Conservation (phyloP, 768 basidiomycete species). For the Ramaria rubella region DNA sequence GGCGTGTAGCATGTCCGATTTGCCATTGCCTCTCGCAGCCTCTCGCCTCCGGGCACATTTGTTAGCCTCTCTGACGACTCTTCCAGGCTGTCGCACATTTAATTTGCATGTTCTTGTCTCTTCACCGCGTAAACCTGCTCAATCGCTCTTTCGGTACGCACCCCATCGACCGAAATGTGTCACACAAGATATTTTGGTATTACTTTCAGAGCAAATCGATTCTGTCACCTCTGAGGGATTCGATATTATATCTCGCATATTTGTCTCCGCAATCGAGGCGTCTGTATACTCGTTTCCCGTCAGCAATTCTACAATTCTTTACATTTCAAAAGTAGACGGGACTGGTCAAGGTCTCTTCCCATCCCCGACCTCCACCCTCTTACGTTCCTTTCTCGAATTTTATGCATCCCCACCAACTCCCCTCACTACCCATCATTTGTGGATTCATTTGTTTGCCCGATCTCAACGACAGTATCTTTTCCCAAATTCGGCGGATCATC, state of each 20-base stretch:
- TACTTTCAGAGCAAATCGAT: slow-evolving; percentile 58
- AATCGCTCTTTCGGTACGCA: slow-evolving; percentile 68
- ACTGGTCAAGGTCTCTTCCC: slow-evolving; percentile 67
- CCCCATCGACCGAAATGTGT: slow-evolving; percentile 56
- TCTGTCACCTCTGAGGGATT: too few relatives aligned
- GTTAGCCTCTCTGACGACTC: slow-evolving; percentile 42
- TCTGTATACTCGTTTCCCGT: slow-evolving; percentile 66
- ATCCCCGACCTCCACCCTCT: slow-evolving; percentile 64
- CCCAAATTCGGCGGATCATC: slow-evolving; percentile 70
- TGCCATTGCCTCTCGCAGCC: background rate
- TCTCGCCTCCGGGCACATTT: slow-evolving; percentile 54
- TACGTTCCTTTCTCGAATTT: slow-evolving; percentile 56
- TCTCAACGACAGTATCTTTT: slow-evolving; percentile 92
- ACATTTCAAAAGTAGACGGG: slow-evolving; percentile 92
- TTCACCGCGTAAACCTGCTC: slow-evolving; percentile 55
- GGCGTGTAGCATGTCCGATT: background rate
- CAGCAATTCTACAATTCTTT: slow-evolving; percentile 66
- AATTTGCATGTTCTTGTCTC: slow-evolving; percentile 73
- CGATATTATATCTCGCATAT: slow-evolving; percentile 39
- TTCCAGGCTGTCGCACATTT: slow-evolving; percentile 66
- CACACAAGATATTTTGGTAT: slow-evolving; percentile 70
- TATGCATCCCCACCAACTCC: slow-evolving; percentile 58
- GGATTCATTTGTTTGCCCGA: slow-evolving; percentile 87
- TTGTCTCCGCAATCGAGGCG: slow-evolving; percentile 78
- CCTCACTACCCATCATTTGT: slow-evolving; percentile 43